Conservation (phyloP, 129 eudicot genomes). For the Glebionis coronaria region DNA sequence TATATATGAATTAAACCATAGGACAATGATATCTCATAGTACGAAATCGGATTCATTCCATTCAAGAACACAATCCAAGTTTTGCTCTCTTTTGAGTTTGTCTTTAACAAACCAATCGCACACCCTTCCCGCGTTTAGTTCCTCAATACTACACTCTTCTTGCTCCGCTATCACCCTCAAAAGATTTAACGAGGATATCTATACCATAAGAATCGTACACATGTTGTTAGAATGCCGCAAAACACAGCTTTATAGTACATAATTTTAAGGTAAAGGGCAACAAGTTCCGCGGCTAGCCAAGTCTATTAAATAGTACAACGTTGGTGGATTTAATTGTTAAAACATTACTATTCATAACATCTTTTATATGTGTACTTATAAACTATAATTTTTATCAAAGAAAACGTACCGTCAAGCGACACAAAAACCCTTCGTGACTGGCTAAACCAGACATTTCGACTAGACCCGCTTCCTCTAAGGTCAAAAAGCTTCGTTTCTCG, state of each 20-base stretch:
- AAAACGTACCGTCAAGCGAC: conserved; percentile 74
- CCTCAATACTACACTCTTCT: conserved; percentile 82
- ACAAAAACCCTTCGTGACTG: conserved; percentile 71
- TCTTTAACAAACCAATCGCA: conserved; percentile 96
- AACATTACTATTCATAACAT: no score
- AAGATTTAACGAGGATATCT: conserved; percentile 83
- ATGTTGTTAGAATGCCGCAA: not conserved
- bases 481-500: conserved; percentile 55
- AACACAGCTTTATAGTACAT: not conserved
- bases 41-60: conserved; percentile 69
- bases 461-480: conserved; percentile 81
- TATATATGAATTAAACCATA: not conserved
- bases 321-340: no score
- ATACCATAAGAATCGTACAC: not conserved
- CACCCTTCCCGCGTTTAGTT: conserved; percentile 76
- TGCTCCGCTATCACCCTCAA: conserved; percentile 83
- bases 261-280: no score
- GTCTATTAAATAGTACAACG: no score
- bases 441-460: conserved; percentile 76
- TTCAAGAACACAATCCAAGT: conserved; percentile 73
- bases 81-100: conserved; percentile 82
- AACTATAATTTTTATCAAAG: no score
- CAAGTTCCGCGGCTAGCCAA: no score
- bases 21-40: conserved; percentile 13
- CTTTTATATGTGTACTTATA: no score